phyloP scores from a whole-genome alignment of 2,329 filamentous ascomycete species.

The Graphilbum ipis-grandicollis region DNA sequence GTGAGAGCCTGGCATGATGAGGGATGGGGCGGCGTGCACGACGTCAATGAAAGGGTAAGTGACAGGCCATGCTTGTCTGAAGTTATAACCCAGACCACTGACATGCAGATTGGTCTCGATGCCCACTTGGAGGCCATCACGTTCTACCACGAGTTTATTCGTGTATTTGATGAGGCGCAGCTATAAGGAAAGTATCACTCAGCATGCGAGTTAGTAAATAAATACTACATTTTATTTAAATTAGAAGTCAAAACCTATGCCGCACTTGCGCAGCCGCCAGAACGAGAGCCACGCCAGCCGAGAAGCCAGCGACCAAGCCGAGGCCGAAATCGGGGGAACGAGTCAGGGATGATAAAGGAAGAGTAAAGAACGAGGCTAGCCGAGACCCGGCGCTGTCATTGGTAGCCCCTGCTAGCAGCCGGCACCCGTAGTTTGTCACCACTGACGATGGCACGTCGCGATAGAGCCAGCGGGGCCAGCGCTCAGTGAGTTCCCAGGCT shows the following conservation, averaged over 20 bases:
- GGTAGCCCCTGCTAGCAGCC: neutral
- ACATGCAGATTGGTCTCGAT: neutral
- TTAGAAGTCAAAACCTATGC: too few species aligned
- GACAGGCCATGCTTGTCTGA: too few species aligned
- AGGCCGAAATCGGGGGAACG: too few species aligned
- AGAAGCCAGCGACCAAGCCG: neutral
- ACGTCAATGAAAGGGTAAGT: constrained; percentile 20
- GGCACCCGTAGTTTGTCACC: neutral
- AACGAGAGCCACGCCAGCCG: neutral
- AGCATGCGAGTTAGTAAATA: too few species aligned
- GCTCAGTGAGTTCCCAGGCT: constrained; percentile 1
- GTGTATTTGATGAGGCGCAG: constrained; percentile 1
- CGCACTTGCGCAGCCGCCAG: neutral
- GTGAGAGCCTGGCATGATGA: constrained; percentile 19
- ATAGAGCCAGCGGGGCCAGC: constrained; percentile 1
- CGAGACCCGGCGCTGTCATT: too few species aligned
- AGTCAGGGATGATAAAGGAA: too few species aligned
- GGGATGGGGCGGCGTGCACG: constrained; percentile 17
- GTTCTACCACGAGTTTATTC: constrained; percentile 2
- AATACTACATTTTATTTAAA: too few species aligned
- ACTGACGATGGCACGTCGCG: neutral
- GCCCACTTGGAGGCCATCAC: constrained; percentile 1
- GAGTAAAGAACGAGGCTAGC: too few species aligned
- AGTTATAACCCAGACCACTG: too few species aligned
- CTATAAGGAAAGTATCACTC: too few species aligned